These are phyloP conservation scores for Plectosphaerella sp. DNA, from an alignment of 2,329 filamentous ascomycete species.

Conservation along the genomic window DNA sequence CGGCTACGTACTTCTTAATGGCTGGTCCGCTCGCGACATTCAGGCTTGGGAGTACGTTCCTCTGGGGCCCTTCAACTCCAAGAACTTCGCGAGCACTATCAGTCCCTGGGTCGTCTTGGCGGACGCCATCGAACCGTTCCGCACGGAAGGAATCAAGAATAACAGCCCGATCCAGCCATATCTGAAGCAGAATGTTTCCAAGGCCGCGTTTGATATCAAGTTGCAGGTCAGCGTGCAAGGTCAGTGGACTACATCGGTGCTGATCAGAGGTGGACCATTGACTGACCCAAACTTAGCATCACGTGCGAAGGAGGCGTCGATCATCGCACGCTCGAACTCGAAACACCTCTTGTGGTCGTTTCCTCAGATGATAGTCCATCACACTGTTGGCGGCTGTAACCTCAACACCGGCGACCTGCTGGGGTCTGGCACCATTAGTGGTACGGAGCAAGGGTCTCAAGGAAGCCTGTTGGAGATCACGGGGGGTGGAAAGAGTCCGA, in stretches of 20 bases:
- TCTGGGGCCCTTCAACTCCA: constrained; percentile 53
- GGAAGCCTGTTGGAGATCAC: constrained; percentile 42
- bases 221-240: constrained; percentile 32
- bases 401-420: constrained; percentile 67
- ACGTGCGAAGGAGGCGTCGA: constrained; percentile 20
- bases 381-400: constrained; percentile 67
- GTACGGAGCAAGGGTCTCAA: constrained; percentile 28
- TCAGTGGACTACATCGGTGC: constrained; percentile 16
- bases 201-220: constrained; percentile 29
- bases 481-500: constrained; percentile 37
- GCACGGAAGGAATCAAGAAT: constrained; percentile 2
- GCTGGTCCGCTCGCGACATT: constrained; percentile 55
- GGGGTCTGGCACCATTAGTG: constrained; percentile 44
- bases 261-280: rapidly evolving
- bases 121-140: constrained; percentile 37
- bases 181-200: constrained; percentile 20
- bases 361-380: constrained; percentile 73
- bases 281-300: constrained; percentile 12
- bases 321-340: constrained; percentile 12
- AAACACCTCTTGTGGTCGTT: constrained; percentile 64
- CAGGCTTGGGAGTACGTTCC: constrained; percentile 53
- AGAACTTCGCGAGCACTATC: constrained; percentile 51
- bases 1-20: constrained; percentile 59
- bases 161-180: neutral
- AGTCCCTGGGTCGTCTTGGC: constrained; percentile 53